Percentiles rank a stretch among this genome's conserved stretches.
Evolutionary conservation across 2,329 filamentous ascomycete genomes (phyloP).

Genomic region (Botryosphaeria dothidea): DNA sequence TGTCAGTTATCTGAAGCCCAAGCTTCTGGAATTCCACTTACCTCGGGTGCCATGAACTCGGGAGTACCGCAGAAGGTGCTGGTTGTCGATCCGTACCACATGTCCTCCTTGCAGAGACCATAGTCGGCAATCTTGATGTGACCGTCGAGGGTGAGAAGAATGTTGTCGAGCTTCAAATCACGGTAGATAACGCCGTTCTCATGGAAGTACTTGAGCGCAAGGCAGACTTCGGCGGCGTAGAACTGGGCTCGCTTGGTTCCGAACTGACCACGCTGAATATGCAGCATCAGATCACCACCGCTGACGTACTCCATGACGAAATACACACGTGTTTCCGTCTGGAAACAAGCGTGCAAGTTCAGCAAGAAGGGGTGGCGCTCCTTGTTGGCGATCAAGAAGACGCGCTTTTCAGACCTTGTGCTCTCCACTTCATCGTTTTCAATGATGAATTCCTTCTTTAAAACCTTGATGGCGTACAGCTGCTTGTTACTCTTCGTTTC

Average conservation of each 20-base stretch:
- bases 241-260: conserved; percentile 97
- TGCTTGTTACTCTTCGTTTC: conserved; percentile 92
- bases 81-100: conserved; percentile 98
- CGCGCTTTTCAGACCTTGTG: conserved; percentile 94
- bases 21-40: conserved; percentile 40
- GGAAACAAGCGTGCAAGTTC: conserved; percentile 96
- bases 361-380: conserved; percentile 95
- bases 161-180: conserved; percentile 81
- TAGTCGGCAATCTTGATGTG: conserved; percentile 99
- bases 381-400: conserved; percentile 95
- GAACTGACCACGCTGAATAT: conserved; percentile 96
- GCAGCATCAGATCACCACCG: conserved; percentile 97
- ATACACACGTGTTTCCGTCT: conserved; percentile 96
- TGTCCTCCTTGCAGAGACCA: conserved; percentile 98
- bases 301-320: conserved; percentile 99
- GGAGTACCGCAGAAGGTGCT: conserved; percentile 99
- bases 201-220: conserved; percentile 98
- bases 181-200: conserved; percentile 98
- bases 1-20: conserved; percentile 18
- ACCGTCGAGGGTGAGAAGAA: conserved; percentile 88
- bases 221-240: conserved; percentile 94
- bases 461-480: conserved; percentile 95
- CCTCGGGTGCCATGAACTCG: conserved; percentile 98
- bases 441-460: conserved; percentile 99
- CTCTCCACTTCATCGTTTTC: conserved; percentile 99